Conservation (phyloP, 257 asterid species). For the Fraxinus cuspidata region DNA sequence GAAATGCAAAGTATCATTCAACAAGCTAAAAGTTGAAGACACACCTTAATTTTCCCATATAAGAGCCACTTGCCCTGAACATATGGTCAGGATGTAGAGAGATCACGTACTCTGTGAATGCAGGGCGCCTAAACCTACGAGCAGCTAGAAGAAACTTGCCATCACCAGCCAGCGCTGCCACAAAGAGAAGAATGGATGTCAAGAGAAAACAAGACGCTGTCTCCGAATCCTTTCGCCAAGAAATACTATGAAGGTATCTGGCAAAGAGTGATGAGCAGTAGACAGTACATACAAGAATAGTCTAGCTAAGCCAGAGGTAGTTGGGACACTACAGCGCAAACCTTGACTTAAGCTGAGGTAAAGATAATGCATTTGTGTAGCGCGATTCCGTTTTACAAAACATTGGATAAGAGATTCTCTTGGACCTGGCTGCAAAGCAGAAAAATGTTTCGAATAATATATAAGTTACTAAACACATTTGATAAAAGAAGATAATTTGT, state of each 20-base stretch:
- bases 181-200: slow-evolving; percentile 18
- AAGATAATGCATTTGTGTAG: slow-evolving; percentile 68
- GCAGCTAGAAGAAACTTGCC: slow-evolving; percentile 98
- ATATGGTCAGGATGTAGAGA: slow-evolving; percentile 64
- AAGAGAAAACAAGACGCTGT: slow-evolving; percentile 16
- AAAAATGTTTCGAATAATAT: slow-evolving; percentile 8
- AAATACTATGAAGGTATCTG: slow-evolving; percentile 5
- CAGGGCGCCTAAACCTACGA: slow-evolving; percentile 72
- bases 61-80: slow-evolving; percentile 60
- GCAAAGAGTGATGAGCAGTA: not conserved
- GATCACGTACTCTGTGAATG: slow-evolving; percentile 81
- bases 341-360: slow-evolving; percentile 79
- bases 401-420: slow-evolving; percentile 77
- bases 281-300: not conserved
- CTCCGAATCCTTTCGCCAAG: not conserved
- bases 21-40: slow-evolving; percentile 12
- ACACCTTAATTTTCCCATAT: slow-evolving; percentile 83
- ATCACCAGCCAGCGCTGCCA: slow-evolving; percentile 80
- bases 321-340: slow-evolving; percentile 21
- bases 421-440: slow-evolving; percentile 86
- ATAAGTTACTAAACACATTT: not conserved
- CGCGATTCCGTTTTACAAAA: slow-evolving; percentile 75
- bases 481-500: not conserved
- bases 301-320: not conserved
- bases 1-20: not conserved